Evolutionary conservation across 805 yeast genomes (phyloP), one percentile per base, ranked within the genome.

Genomic region (Hanseniaspora lindneri): DNA sequence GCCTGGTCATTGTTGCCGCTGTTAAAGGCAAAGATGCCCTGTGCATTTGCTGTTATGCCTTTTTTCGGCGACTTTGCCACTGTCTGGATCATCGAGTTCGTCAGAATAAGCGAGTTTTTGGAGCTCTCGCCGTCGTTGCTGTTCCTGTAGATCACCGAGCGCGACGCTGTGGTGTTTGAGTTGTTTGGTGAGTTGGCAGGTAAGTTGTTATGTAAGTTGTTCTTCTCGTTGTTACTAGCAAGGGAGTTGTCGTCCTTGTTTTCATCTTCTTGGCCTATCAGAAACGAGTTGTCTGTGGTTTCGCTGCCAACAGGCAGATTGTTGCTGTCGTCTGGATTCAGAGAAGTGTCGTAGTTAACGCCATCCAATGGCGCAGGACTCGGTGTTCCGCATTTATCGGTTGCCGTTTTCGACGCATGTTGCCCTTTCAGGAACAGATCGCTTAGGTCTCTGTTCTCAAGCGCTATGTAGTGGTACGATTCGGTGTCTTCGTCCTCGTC

Each of bases 271-370:
- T 24, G 23, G 5, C 24, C 37, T 33, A 36, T 29, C n/a, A 36
- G 6, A 27, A 19, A 24, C 20, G 48, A 44, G 9, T 37, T 44
- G n/a, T 44, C 25, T 23, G 39, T 24, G 16, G 37, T 43, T n/a
- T 30, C 16, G 39, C 39, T 29, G 3, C 28, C 34, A 16, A 29
- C 49, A 3, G 49, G 49, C 9, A 46, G 25, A 17, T 46, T 25
- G 20, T 46, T 46, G 27, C 49, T 46, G 21, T 46, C 49, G 20
- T 46, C 34, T 4, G 49, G 49, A 13, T 39, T 33, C 17, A 39
- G 16, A 6, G 29, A 24, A n/a, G n/a, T 27, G 6, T 36, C 42
- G 8, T 14, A 19, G 8, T 19, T 8, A 6, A 25, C 16, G 10
- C 24, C 6, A 19, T 25, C 17, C 19, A 43, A n/a, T 13, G 25